Percentiles rank a stretch among this genome's conserved stretches.
Evolutionary conservation across 108 stramenopile species (phyloP).

Genomic region (Cyclostephanos invisitatus): DNA sequence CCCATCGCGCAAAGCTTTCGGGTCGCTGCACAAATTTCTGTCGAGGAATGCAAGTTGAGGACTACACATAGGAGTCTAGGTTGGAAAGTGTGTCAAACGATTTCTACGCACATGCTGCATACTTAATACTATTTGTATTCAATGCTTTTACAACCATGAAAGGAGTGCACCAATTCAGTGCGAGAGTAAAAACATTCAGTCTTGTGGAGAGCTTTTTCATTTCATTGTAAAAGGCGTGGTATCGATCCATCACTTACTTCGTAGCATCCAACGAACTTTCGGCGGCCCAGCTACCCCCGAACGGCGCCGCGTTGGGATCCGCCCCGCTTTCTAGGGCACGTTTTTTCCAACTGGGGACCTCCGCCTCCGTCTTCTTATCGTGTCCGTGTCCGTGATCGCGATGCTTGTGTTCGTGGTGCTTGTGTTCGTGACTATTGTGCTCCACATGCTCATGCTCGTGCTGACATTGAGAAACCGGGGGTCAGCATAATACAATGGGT

Average conservation of each 20-base stretch:
- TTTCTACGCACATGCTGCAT: no score
- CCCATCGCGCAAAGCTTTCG: no score
- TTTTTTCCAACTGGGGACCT: slow-evolving; percentile 81
- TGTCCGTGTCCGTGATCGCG: not conserved
- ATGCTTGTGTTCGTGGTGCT: slow-evolving; percentile 15
- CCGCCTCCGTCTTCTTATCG: slow-evolving; percentile 37
- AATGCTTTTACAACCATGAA: no score
- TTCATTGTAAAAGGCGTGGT: not conserved
- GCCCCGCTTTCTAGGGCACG: slow-evolving; percentile 53
- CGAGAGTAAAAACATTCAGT: no score
- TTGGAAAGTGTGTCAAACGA: no score
- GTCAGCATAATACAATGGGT: not conserved
- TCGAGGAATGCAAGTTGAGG: no score
- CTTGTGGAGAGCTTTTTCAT: no score
- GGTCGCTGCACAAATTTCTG: no score
- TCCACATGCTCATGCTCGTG: slow-evolving; percentile 26
- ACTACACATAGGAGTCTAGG: no score
- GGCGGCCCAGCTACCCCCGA: slow-evolving; percentile 72
- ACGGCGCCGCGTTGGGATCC: slow-evolving; percentile 72
- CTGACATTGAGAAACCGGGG: slow-evolving; percentile 10
- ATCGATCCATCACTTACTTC: slow-evolving; percentile 16
- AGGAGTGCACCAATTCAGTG: no score
- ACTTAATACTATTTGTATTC: no score
- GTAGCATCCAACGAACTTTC: slow-evolving; percentile 69
- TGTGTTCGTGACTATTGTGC: slow-evolving; percentile 2